Base-by-base conservation (phyloP, 441 rosid genomes). In the Aquilaria agallochum region DNA sequence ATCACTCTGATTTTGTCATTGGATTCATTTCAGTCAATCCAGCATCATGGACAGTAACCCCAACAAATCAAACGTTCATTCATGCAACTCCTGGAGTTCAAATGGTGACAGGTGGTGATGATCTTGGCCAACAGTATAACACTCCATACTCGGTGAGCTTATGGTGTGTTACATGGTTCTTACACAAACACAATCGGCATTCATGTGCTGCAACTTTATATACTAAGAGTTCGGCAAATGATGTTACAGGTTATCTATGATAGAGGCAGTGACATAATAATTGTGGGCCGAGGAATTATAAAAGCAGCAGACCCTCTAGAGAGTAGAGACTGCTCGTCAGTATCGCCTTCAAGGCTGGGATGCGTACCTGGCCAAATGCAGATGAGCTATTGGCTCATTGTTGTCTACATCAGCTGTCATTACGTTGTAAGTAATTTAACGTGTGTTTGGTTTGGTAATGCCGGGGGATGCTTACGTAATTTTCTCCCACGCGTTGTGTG, bases 31-130 rank as follows among this genome's bases (percentile, higher is more conserved):
- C 97, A 2, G 94, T 91, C 14, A 88, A 91, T 66, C 96, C 96
- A 0, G 94, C 87, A 8, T 83, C 96, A 52, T 91, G 97, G 96
- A 79, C 84, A 50, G 92, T 88, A 12, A 80, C 84, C 57, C 79
- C 85, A 14, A 78, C 82, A 62, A 71, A 73, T 79, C 92, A 94
- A 3, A 77, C 86, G 44, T 81, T 91, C 62, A 88, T 91, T 68
- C 96, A 91, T 61, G 96, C 94, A 10, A 91, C 97, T 6, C 97
- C 97, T 56, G 97, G 97, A 71, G 97, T 88, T 71, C 87, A 91
- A 72, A 74, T 84, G 91, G 97, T 83, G 57, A 75, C 70, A 51
- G 92, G 94, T 9, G 94, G 96, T 59, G 97, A 88, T 76, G 74
- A 77, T 55, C 94, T 91, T 50, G 94, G 97, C 40, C 97, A 88